Evolutionary conservation across 1,284 basidiomycete species (phyloP).

Genomic region (Trametes pubescens): DNA sequence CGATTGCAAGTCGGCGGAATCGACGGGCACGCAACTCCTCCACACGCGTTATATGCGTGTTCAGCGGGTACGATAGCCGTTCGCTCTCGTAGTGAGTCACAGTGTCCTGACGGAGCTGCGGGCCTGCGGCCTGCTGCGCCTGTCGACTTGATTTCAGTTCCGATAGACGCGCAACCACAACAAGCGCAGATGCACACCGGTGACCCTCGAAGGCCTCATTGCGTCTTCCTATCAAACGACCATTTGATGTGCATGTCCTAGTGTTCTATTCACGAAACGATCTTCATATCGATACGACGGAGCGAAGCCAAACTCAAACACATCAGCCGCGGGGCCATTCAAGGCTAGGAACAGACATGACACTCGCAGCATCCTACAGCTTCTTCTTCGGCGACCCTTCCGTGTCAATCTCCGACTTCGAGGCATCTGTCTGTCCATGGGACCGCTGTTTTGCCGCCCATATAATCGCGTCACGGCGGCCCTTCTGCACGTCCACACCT

Average conservation of each 20-base stretch:
- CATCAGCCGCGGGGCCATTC: not conserved
- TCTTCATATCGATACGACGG: not conserved
- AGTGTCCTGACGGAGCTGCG: too few species aligned
- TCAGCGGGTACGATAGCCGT: not conserved
- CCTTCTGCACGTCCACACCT: conserved; percentile 72
- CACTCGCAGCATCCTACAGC: not conserved
- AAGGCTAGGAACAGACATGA: not conserved
- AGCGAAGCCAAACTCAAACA: not conserved
- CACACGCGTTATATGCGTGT: not conserved
- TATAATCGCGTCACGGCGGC: conserved; percentile 66
- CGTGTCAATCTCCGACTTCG: not conserved
- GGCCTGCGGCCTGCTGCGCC: not conserved
- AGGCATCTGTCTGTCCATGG: not conserved
- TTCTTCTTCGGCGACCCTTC: conserved; percentile 29
- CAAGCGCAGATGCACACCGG: not conserved
- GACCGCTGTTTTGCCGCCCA: conserved; percentile 58
- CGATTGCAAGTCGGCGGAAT: not conserved
- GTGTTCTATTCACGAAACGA: not conserved
- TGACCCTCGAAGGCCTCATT: not conserved
- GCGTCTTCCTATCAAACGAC: not conserved
- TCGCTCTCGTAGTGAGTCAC: not conserved
- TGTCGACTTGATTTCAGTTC: not conserved
- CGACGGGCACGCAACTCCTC: not conserved
- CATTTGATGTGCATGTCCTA: not conserved
- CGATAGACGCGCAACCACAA: not conserved